These are phyloP conservation scores for Eimeria acervulina DNA, from an alignment of 169 alveolate species.

Conservation along the genomic window DNA sequence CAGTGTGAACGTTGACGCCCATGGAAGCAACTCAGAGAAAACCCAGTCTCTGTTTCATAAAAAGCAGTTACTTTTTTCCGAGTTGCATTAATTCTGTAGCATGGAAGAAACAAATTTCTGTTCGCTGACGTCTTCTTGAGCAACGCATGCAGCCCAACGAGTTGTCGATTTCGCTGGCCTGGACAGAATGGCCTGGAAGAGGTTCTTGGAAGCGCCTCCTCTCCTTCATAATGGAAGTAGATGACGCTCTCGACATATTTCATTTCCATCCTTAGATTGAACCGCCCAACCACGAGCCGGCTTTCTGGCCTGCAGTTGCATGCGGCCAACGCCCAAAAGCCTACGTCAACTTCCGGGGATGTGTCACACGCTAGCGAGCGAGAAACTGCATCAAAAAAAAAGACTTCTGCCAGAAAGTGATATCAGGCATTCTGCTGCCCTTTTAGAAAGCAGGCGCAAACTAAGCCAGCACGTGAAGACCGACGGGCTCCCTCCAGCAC, in stretches of 20 bases:
- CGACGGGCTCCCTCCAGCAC: neutral
- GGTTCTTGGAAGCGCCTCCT: neutral
- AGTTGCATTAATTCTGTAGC: neutral
- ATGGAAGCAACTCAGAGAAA: neutral
- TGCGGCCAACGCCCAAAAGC: neutral
- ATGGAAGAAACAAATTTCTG: neutral
- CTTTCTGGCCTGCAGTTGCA: neutral
- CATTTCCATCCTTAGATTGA: neutral
- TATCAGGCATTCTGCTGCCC: neutral
- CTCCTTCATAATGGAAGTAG: neutral
- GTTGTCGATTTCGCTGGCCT: neutral
- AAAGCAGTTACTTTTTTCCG: no score
- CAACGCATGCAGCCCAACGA: conserved; percentile 4
- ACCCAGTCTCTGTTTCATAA: no score
- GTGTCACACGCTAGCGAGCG: neutral
- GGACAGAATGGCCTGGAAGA: neutral
- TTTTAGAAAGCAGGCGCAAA: neutral
- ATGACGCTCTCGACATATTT: neutral
- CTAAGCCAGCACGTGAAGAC: neutral
- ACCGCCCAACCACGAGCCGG: neutral
- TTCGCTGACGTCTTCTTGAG: neutral
- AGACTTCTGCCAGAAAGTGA: neutral
- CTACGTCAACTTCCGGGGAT: neutral
- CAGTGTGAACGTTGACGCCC: no score
- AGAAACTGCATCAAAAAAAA: neutral